These are phyloP conservation scores for Suillus plorans DNA, from an alignment of 768 basidiomycete genomes.

Conservation along the genomic window DNA sequence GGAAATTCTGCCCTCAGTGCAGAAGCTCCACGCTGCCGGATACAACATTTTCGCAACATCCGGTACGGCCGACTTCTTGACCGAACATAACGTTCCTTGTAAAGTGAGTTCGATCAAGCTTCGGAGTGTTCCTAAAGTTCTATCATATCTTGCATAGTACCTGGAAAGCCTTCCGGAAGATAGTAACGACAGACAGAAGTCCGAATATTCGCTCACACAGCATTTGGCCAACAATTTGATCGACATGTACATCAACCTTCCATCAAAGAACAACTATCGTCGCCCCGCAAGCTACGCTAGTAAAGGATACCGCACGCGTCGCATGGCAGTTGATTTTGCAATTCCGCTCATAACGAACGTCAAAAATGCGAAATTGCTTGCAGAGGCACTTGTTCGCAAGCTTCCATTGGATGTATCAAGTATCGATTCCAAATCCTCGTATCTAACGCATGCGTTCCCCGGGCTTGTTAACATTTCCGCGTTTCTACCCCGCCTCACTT, in stretches of 20 bases:
- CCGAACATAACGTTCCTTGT: constrained; percentile 95
- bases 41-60: constrained; percentile 97
- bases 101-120: constrained; percentile 53
- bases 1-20: constrained; percentile 91
- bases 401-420: constrained; percentile 88
- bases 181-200: constrained; percentile 79
- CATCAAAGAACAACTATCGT: constrained; percentile 96
- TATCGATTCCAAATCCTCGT: constrained; percentile 93
- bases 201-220: constrained; percentile 95
- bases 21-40: constrained; percentile 90
- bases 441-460: constrained; percentile 86
- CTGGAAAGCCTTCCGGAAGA: constrained; percentile 83
- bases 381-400: constrained; percentile 88
- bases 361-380: constrained; percentile 96
- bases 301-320: constrained; percentile 94
- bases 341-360: constrained; percentile 97
- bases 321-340: constrained; percentile 99
- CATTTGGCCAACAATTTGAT: constrained; percentile 97
- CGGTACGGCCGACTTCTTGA: constrained; percentile 96
- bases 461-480: constrained; percentile 88
- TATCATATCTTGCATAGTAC: constrained; percentile 50
- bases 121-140: background rate
- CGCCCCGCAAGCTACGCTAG: constrained; percentile 96
- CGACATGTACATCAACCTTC: constrained; percentile 99
- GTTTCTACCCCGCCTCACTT: constrained; percentile 73